A percentile compares a stretch with the other conserved stretches of the same genome.
phyloP scores from a whole-genome alignment of 2,329 filamentous ascomycete genomes.

The Exophiala bonariae region DNA sequence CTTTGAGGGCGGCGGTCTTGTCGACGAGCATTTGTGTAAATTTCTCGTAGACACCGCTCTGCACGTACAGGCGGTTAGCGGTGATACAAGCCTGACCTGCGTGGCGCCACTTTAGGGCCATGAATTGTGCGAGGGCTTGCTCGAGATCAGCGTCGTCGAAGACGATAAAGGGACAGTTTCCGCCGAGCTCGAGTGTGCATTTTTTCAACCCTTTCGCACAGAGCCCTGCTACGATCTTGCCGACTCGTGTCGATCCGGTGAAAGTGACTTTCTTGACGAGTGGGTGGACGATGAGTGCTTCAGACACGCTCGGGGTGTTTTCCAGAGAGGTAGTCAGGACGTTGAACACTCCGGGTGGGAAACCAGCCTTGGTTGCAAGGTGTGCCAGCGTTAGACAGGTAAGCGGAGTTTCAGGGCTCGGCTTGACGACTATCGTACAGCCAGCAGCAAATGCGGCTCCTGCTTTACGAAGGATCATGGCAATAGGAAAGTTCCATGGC shows the following conservation, averaged over 20 bases:
- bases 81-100: slow-evolving; percentile 47
- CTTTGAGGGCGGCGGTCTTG: slow-evolving; percentile 51
- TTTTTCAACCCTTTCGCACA: slow-evolving; percentile 65
- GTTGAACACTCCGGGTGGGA: slow-evolving; percentile 61
- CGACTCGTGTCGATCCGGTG: slow-evolving; percentile 61
- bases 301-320: slow-evolving; percentile 40
- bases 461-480: slow-evolving; percentile 68
- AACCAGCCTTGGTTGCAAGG: slow-evolving; percentile 56
- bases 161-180: slow-evolving; percentile 65
- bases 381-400: slow-evolving; percentile 55
- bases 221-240: slow-evolving; percentile 61
- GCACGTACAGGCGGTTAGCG: slow-evolving; percentile 47
- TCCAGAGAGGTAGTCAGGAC: slow-evolving; percentile 56
- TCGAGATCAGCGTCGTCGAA: slow-evolving; percentile 66
- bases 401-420: slow-evolving; percentile 67
- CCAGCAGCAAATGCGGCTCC: slow-evolving; percentile 69
- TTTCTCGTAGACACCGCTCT: slow-evolving; percentile 47
- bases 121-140: slow-evolving; percentile 39
- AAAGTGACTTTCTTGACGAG: slow-evolving; percentile 62
- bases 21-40: slow-evolving; percentile 57
- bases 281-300: slow-evolving; percentile 57
- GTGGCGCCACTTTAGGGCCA: slow-evolving; percentile 44
- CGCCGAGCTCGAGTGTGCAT: slow-evolving; percentile 63
- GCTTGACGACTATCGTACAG: slow-evolving; percentile 73
- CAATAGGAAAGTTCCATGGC: slow-evolving; percentile 72